Evolutionary conservation across 1,139 yeast species (phyloP), one percentile per base, ranked within the genome.

Genomic region (Pneumocystis murina): DNA sequence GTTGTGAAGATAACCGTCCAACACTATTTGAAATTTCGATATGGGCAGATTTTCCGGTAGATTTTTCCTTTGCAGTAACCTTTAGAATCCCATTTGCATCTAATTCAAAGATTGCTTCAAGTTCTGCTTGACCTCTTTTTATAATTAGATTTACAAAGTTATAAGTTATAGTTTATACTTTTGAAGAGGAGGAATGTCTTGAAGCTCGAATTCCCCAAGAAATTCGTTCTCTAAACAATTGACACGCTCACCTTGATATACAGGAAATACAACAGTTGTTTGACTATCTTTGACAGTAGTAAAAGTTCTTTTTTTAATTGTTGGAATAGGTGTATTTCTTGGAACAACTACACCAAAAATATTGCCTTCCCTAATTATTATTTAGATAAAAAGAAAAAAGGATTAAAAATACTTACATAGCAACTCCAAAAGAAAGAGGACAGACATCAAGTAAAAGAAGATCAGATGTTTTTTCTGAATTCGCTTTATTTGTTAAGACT

Each of bases 231-330:
- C 97, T 73, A 89, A 78, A 85, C 97, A 91, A 95, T 91, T 92
- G 77, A 90, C 96, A 85, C 98, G 96, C 84, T 92, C 98, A 86
- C 98, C 98, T 82, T 92, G 97, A 91, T 91, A 92, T 70, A 92
- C 97, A 80, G 97, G 98, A 96, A 92, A 91, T 80, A 89, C 95
- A 73, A 92, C 98, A 74, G 96, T 89, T 78, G 97, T 91, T 83
- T 92, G 98, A 86, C 89, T 92, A 86, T 92, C 98, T 77, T 88
- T 96, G 77, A 88, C 96, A 75, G 98, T 92, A 81, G 98, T 91
- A 95, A 92, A 92, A 75, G 97, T 92, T 85, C 97, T 88, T 83
- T 96, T 87, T 90, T 92, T 92, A 81, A 91, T 87, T 79, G 97
- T 92, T 80, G 98, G 98, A 72, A 92, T 97, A 76, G 98, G 91